Percentiles rank a stretch among this genome's conserved stretches.
These are phyloP conservation scores for Silene uniflora DNA, from an alignment of 148 eudicot species.

Conservation along the genomic window DNA sequence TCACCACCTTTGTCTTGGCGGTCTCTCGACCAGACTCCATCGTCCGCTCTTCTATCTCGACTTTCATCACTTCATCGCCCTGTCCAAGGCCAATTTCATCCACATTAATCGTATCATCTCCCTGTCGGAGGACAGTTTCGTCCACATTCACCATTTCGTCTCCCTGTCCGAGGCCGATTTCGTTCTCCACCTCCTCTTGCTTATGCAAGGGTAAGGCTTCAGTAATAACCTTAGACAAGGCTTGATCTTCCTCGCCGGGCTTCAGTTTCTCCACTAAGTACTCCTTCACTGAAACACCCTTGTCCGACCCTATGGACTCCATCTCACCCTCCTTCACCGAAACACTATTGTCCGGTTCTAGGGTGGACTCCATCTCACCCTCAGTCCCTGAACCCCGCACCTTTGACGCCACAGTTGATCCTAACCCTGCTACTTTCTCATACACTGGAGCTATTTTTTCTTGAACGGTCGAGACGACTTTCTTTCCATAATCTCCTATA, in stretches of 20 bases:
- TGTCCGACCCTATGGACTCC: constrained; percentile 19
- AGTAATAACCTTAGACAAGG: constrained; percentile 44
- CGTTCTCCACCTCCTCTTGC: constrained; percentile 16
- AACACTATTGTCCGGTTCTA: constrained; percentile 36
- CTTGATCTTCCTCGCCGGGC: constrained; percentile 63
- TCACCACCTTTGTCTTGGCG: neutral
- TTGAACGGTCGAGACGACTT: constrained; percentile 25
- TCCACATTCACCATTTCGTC: constrained; percentile 6
- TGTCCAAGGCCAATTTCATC: neutral
- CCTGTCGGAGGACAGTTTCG: no score
- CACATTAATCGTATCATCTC: neutral
- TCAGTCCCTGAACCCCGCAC: constrained; percentile 23
- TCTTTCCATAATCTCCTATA: constrained; percentile 28
- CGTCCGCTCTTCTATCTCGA: neutral
- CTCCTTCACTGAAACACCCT: constrained; percentile 48
- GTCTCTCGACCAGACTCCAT: neutral
- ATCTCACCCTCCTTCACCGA: constrained; percentile 33
- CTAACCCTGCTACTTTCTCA: constrained; percentile 32
- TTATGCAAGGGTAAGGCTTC: constrained; percentile 29
- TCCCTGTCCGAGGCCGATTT: neutral
- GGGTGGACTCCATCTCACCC: neutral
- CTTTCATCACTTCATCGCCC: neutral
- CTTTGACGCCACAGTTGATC: constrained; percentile 23
- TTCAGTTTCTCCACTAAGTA: constrained; percentile 54
- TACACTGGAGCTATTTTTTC: constrained; percentile 32